Evolutionary conservation across 306 rosid genomes (phyloP).

Genomic region (Pterocarpus macrocarpus): DNA sequence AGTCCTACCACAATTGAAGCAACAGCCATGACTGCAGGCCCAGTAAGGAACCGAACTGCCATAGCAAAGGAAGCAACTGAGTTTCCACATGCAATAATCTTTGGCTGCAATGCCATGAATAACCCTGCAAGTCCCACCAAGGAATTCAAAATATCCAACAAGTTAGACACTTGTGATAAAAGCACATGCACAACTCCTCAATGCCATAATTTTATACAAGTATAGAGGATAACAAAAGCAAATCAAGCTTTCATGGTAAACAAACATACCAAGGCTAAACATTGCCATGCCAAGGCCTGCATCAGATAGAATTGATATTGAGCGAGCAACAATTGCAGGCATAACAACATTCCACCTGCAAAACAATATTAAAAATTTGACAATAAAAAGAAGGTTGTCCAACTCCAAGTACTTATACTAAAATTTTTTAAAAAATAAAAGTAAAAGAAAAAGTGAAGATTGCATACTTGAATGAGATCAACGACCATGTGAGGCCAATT

Average conservation of each 20-base stretch:
- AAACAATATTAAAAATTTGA: neutral
- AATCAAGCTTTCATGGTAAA: neutral
- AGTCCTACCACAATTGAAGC: constrained; percentile 79
- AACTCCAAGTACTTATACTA: neutral
- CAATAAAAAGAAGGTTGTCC: neutral
- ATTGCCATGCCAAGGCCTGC: constrained; percentile 97
- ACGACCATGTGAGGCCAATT: constrained; percentile 86
- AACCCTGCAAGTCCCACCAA: constrained; percentile 60
- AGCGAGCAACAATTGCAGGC: constrained; percentile 80
- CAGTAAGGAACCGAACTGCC: constrained; percentile 79
- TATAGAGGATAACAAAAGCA: neutral
- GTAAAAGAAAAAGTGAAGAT: neutral
- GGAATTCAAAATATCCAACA: neutral
- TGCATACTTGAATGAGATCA: constrained; percentile 75
- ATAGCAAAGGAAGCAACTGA: constrained; percentile 75
- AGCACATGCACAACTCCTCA: neutral
- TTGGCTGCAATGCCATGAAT: constrained; percentile 92
- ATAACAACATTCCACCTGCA: constrained; percentile 77
- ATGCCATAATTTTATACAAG: neutral
- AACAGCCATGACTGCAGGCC: constrained; percentile 87
- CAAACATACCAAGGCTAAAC: constrained; percentile 82
- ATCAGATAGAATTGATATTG: constrained; percentile 77
- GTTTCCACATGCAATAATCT: constrained; percentile 85
- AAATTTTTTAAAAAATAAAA: neutral
- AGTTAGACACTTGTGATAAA: neutral